These are phyloP conservation scores for Saccharum officinarum DNA, from an alignment of 176 grass and related monocot genomes.

Conservation along the genomic window DNA sequence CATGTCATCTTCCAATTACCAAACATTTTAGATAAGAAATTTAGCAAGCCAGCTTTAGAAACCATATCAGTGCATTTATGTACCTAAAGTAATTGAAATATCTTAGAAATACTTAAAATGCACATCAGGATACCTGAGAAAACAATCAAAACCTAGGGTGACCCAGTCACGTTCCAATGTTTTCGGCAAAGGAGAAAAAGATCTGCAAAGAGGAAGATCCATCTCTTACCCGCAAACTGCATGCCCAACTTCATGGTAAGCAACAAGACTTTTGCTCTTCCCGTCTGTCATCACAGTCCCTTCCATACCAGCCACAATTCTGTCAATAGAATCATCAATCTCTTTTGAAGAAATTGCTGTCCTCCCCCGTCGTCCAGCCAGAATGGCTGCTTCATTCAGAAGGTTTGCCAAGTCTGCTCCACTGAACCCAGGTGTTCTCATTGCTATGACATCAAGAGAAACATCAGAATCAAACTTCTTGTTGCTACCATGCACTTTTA, in stretches of 20 bases:
- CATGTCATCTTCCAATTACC: not conserved
- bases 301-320: constrained; percentile 99
- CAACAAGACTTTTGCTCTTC: constrained; percentile 98
- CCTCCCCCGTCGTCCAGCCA: constrained; percentile 81
- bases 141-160: not conserved
- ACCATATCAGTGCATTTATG: not conserved
- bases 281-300: constrained; percentile 99
- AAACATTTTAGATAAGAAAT: constrained; percentile 2
- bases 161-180: not conserved
- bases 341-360: constrained; percentile 92
- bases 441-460: constrained; percentile 96
- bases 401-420: constrained; percentile 98
- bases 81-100: not conserved
- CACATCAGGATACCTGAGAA: not conserved
- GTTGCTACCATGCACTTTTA: constrained; percentile 92
- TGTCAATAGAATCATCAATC: constrained; percentile 98
- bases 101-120: not conserved
- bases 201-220: not conserved
- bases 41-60: not conserved
- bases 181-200: not conserved
- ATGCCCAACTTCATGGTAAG: constrained; percentile 99
- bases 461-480: constrained; percentile 96
- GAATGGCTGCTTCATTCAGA: constrained; percentile 94
- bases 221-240: constrained; percentile 92
- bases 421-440: constrained; percentile 99